Base-by-base conservation (phyloP, 2,329 filamentous ascomycete genomes). In the Diaporthe australafricana region DNA sequence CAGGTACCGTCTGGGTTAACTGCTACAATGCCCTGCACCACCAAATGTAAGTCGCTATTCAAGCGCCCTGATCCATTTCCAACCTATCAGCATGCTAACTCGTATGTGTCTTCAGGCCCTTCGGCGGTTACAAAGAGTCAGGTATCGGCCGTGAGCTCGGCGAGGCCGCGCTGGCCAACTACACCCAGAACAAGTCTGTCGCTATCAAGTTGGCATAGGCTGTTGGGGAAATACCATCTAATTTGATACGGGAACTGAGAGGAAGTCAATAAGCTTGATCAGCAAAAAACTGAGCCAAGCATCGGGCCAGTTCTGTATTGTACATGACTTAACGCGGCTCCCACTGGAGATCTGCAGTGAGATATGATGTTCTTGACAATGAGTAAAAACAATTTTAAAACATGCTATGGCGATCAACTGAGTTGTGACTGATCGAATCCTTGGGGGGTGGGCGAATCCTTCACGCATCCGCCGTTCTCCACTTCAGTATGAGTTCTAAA, bases 141-240 rank as follows among this genome's bases (percentile, higher is more conserved):
- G 94, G 94, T 74, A 93, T 95, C 71, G 94, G 94, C 55, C 90
- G 93, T 70, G 94, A 97, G 81, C 84, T 93, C 5, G 91, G 92
- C 74, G 90, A 92, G 84, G 89, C 88, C 53, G 91, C 90, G 1
- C 81, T 93, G 70, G 83, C 85, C 52, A 91, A 91, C 83, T 94
- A 93, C 81, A 92, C 89, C 16, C 88, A 93, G 80, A 89, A 84
- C 80, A 93, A 93, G 87, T 68, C 72, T 5, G 72, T 73, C 16
- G 48, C 52, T 38, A 73, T 73, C 42, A 71, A 69, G 69, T 50
- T 73, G 47, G 48, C 27, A 48, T 65, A 48, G 48, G 30, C 20
- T 65, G n/a, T 14, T 27, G 27, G n/a, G 12, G 50, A 4, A 25
- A 25, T 25, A 25, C 38, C 25, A 38, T 48, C 11, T 67, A 53